Base-by-base conservation (phyloP, 768 basidiomycete genomes). In the Pisolithus tinctorius region DNA sequence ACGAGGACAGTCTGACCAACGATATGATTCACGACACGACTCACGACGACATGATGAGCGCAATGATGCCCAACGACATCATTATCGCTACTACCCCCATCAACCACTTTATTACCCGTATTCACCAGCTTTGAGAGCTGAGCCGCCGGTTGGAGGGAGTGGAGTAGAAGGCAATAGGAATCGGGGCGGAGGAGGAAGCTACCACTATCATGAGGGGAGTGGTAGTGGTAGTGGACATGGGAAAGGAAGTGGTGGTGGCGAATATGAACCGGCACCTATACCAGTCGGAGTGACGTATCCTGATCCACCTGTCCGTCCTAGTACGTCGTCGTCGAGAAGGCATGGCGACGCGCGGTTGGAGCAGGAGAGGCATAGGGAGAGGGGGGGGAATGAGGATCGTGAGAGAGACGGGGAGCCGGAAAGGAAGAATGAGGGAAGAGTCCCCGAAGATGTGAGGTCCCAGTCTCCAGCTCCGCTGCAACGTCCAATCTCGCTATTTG, bases 401-500 rank as follows among this genome's bases (percentile, higher is more conserved):
- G 50, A 17, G 6, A 20, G 36, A 29, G 50, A 40, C 1, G 31
- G 50, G 11, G 50, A 45, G 9, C 11, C 16, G n/a, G 27, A 41
- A 16, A 29, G 38, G 29, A 37, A 13, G 20, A 23, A 36, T 5
- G 51, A 63, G n/a, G 11, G 13, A 11, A 61, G 50, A 27, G 51
- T 52, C 16, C 53, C 53, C 1, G 59, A 54, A 17, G 60, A 53
- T 10, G 25, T 45, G 34, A 31, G 45, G 31, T 55, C 57, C 16
- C 57, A 38, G 7, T 67, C 65, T 36, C 67, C 65, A 5, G 67
- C 65, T 13, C 52, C 67, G 14, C 56, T 67, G 0, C 53, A 53
- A 42, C 59, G 65, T 11, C 65, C 67, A 4, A 67, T 67, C 16
- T 67, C 65, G 20, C 58, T 69, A 2, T 69, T 67, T 2, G 63